These are phyloP conservation scores for Endocalyx cinctus DNA, from an alignment of 2,329 filamentous ascomycete species.

Conservation along the genomic window DNA sequence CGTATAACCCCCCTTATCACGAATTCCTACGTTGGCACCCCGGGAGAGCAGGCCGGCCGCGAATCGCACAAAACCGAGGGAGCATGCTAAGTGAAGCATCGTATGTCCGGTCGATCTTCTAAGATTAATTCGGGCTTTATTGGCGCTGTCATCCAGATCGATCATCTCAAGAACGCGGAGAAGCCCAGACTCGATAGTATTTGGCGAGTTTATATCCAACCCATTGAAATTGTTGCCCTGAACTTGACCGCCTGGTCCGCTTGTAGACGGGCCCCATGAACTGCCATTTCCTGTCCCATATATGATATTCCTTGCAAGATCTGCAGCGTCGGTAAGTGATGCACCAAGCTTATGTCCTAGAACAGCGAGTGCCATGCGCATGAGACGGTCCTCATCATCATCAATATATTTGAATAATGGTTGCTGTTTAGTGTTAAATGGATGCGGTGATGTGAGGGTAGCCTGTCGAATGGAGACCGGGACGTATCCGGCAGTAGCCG, in stretches of 20 bases:
- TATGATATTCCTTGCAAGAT: constrained; percentile 58
- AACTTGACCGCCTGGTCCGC: constrained; percentile 42
- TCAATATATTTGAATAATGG: constrained; percentile 69
- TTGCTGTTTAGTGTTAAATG: constrained; percentile 34
- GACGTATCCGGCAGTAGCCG: constrained; percentile 62
- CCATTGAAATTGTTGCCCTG: constrained; percentile 38
- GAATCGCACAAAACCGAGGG: constrained; percentile 69
- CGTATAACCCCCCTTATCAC: constrained; percentile 76
- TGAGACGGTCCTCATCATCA: constrained; percentile 63
- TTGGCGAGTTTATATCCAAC: constrained; percentile 34
- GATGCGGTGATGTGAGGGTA: constrained; percentile 30
- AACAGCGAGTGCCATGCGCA: constrained; percentile 63
- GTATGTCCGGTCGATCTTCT: constrained; percentile 66
- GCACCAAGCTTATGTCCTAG: constrained; percentile 62
- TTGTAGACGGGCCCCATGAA: constrained; percentile 31
- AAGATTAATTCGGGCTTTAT: constrained; percentile 63
- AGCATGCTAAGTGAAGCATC: constrained; percentile 75
- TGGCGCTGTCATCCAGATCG: constrained; percentile 69
- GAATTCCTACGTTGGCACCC: constrained; percentile 70
- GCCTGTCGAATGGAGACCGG: constrained; percentile 63
- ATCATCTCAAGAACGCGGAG: constrained; percentile 73
- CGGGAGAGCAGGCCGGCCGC: constrained; percentile 72
- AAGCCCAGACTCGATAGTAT: constrained; percentile 58
- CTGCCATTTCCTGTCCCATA: constrained; percentile 37
- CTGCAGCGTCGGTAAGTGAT: constrained; percentile 55